phyloP scores from a whole-genome alignment of 345 rosid genomes.

The Eucalyptus caleyi region DNA sequence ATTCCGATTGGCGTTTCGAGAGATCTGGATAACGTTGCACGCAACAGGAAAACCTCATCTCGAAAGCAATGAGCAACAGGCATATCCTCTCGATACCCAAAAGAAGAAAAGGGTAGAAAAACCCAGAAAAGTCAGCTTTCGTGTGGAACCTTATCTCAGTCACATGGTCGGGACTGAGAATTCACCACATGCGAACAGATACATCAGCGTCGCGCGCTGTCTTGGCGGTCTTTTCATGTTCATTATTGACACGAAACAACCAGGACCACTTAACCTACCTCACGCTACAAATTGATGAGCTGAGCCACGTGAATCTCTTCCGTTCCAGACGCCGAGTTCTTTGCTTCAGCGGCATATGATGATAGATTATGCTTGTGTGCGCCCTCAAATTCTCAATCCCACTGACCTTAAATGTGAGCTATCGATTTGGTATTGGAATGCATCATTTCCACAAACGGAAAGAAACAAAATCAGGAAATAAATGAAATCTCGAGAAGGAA shows the following conservation, averaged over 20 bases:
- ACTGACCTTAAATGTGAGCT: too few species aligned
- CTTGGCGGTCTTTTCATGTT: neutral
- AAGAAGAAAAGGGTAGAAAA: neutral
- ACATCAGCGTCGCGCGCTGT: neutral
- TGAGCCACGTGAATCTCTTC: neutral
- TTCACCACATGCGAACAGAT: fast-evolving
- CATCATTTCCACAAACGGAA: too few species aligned
- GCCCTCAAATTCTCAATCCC: too few species aligned
- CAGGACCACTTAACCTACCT: neutral
- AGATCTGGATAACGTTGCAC: neutral
- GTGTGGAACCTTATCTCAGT: neutral
- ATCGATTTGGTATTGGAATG: too few species aligned
- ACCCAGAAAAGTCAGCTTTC: neutral
- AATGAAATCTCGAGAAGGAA: too few species aligned
- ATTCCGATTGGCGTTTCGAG: neutral
- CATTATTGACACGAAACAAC: neutral
- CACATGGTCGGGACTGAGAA: neutral
- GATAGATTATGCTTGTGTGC: neutral
- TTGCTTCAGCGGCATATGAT: neutral
- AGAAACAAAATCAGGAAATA: too few species aligned
- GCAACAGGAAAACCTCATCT: neutral
- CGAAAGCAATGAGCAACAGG: neutral
- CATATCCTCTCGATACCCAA: neutral
- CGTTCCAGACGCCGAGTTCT: neutral
- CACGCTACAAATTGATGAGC: neutral